Evolutionary conservation across 305 asterid genomes (phyloP), one percentile per base, ranked within the genome.

Genomic region (Fraxinus nigra): DNA sequence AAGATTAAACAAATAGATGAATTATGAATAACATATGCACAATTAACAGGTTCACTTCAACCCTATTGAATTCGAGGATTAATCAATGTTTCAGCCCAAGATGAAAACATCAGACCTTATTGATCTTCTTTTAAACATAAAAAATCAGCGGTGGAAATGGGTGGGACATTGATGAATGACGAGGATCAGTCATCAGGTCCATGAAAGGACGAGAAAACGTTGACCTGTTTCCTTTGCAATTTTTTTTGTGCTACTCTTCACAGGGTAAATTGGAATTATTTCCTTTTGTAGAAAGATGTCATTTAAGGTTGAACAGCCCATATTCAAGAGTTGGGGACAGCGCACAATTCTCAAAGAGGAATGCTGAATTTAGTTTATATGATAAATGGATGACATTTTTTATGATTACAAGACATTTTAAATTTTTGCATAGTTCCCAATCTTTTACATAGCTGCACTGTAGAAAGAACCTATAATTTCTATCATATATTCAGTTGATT

Each of bases 401-500:
- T 32, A 7, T 43, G 37, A 77, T 11, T 83, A 73, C 63, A 72
- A 74, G 38, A 61, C 46, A 26, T 78, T 54, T 78, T 11, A 22
- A 59, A 70, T 51, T 78, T 78, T 76, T 79, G 65, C 80, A 67
- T 16, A 33, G 67, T 33, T 67, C 33, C 77, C 65, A 14, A 81
- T 77, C 35, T 22, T 78, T 32, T 77, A 43, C 76, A 28, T 56
- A 61, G 51, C 67, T 22, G 54, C 20, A 28, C 34, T 7, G 1
- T 16, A 11, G 77, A 74, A 54, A 51, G 30, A 37, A 40, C 22
- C 2, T 33, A 76, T 77, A 54, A 26, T 76, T 76, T 54, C 77
- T 48, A 32, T 48, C 22, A 72, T 82, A 37, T 16, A 51, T 72
- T 78, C 38, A 79, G 67, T 79, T 86, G 79, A 81, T 80, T 79